These are phyloP conservation scores for Saururus chinensis DNA, from an alignment of 164 flowering plant genomes.

Conservation along the genomic window DNA sequence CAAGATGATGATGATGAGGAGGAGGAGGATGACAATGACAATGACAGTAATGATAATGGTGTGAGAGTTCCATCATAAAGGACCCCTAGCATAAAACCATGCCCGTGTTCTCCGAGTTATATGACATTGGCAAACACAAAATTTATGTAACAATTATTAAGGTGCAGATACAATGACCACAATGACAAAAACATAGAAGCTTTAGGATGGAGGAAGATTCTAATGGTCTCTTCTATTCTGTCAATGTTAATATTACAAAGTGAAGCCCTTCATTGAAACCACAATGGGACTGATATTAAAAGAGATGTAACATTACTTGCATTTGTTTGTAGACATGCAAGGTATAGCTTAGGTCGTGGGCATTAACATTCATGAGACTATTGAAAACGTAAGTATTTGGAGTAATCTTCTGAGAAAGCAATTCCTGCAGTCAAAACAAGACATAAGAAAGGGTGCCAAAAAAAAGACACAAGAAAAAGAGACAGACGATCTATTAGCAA, in stretches of 20 bases:
- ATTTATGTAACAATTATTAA: no score
- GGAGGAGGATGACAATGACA: no score
- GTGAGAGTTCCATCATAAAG: no score
- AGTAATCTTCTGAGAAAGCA: constrained; percentile 42
- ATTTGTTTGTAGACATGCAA: constrained; percentile 57
- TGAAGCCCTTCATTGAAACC: not conserved
- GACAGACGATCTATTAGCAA: not conserved
- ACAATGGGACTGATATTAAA: not conserved
- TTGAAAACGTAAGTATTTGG: constrained; percentile 77
- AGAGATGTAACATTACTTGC: constrained; percentile 52
- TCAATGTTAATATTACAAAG: not conserved
- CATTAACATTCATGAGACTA: constrained; percentile 91
- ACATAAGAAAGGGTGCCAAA: not conserved
- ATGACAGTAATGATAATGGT: no score
- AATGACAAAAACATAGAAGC: not conserved
- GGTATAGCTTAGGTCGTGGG: constrained; percentile 62
- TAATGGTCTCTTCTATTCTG: not conserved
- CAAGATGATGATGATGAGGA: no score
- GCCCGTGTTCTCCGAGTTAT: no score
- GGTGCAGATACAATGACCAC: not conserved
- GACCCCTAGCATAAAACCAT: no score
- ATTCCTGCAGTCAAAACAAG: constrained; percentile 36
- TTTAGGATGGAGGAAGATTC: not conserved
- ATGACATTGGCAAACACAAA: not conserved
- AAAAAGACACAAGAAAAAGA: not conserved